Evolutionary conservation across 2,329 filamentous ascomycete species (phyloP).

Genomic region (Botryotinia narcissicola): DNA sequence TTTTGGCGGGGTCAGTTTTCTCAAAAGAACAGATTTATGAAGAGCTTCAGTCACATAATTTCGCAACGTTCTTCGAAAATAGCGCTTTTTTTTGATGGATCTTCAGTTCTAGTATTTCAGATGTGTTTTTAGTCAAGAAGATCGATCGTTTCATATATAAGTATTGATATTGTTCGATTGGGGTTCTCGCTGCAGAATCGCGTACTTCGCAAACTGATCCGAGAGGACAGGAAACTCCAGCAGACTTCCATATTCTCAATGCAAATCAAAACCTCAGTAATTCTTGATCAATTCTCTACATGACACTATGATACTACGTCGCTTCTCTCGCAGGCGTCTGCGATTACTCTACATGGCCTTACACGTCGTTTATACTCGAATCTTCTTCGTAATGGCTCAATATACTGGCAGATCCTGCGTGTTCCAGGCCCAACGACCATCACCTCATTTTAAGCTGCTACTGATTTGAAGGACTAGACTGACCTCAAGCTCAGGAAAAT

Average conservation of each 20-base stretch:
- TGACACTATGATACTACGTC: neutral
- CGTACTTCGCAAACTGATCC: neutral
- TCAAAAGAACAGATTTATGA: neutral
- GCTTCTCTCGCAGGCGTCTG: neutral
- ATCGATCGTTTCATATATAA: neutral
- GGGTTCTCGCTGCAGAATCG: neutral
- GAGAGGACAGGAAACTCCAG: neutral
- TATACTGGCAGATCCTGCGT: neutral
- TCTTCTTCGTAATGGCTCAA: neutral
- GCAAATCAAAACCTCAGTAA: neutral
- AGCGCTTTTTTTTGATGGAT: neutral
- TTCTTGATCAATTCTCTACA: neutral
- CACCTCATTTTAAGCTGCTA: neutral
- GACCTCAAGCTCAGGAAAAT: rapidly evolving
- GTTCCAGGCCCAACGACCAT: neutral
- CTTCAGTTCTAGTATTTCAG: too few species aligned
- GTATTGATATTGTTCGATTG: neutral
- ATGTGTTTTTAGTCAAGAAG: neutral
- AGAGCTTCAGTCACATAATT: neutral
- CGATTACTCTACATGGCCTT: neutral
- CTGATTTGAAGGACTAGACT: neutral
- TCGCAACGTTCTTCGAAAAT: neutral
- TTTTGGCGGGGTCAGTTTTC: neutral
- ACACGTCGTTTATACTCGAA: neutral
- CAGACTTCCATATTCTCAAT: neutral